Evolutionary conservation across 2,329 filamentous ascomycete genomes (phyloP), one percentile per base, ranked within the genome.

Genomic region (Talaromyces sp.): DNA sequence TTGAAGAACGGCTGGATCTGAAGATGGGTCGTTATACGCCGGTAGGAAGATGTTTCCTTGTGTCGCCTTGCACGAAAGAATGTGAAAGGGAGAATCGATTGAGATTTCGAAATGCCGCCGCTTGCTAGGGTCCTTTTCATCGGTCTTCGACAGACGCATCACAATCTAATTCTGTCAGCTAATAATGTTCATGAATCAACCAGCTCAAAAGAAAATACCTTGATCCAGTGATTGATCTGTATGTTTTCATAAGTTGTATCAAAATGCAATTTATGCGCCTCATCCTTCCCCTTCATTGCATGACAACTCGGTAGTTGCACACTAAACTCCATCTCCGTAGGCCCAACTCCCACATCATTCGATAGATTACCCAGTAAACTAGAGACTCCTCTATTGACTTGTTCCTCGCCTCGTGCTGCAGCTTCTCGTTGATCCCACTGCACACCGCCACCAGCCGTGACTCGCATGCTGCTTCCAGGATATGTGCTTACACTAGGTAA

Each of bases 171-270:
- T 13, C 3, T 5, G 11, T 56, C 9, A 56, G 53, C 13, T 4
- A 6, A 13, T n/a, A n/a, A 8, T 10, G 7, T 11, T 8, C 22
- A 48, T 10, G 19, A 19, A 48, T 3, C 25, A 36, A 36, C 46
- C 39, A 64, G 57, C 51, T n/a, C n/a, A 25, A 41, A 19, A 9
- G 53, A 9, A 68, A 81, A 62, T 77, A 91, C 90, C 84, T 96
- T 96, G 73, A 97, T 96, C 91, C 91, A 96, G 71, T 97, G 92
- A 70, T 90, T 91, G 56, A 97, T 91, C 67, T 94, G 90, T 54
- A 96, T 93, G 62, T 95, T 95, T 68, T 91, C 89, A 80, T 93
- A 96, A 58, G 91, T 96, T 56, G 91, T 96, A 69, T 96, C 91
- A 55, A 93, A 93, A 70, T 96, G 88, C 60, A 97, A 76, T 60